Percentiles rank a stretch among this genome's conserved stretches.
phyloP scores from a whole-genome alignment of 2,329 filamentous ascomycete genomes.

The Emmonsiellopsis sp. region DNA sequence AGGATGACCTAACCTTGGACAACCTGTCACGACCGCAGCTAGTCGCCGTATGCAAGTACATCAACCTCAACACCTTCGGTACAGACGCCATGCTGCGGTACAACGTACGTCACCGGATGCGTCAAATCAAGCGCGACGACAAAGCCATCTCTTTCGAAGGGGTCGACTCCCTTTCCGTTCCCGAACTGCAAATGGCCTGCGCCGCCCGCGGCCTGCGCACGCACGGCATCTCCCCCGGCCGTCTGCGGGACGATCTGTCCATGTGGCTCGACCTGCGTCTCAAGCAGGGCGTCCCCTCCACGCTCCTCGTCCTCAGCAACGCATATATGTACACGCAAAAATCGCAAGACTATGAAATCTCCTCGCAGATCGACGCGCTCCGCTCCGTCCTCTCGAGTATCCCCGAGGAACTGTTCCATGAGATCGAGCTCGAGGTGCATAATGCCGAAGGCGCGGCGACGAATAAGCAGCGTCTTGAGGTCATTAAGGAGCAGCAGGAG shows the following conservation, averaged over 20 bases:
- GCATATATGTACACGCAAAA: slow-evolving; percentile 83
- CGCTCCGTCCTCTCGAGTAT: slow-evolving; percentile 89
- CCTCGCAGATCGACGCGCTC: slow-evolving; percentile 84
- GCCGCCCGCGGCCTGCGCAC: slow-evolving; percentile 87
- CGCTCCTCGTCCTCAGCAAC: slow-evolving; percentile 88
- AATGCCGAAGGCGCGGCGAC: slow-evolving; percentile 93
- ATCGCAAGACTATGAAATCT: slow-evolving; percentile 71
- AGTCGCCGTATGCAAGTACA: slow-evolving; percentile 95
- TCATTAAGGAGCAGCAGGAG: slow-evolving; percentile 96
- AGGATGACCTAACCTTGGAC: slow-evolving; percentile 92
- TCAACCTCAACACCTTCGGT: slow-evolving; percentile 94
- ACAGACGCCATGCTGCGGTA: slow-evolving; percentile 98
- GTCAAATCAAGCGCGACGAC: slow-evolving; percentile 98
- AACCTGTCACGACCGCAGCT: slow-evolving; percentile 92
- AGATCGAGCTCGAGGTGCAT: slow-evolving; percentile 97
- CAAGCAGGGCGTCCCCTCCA: slow-evolving; percentile 91
- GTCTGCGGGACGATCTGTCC: slow-evolving; percentile 79
- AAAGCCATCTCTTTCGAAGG: slow-evolving; percentile 89
- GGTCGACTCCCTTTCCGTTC: slow-evolving; percentile 83
- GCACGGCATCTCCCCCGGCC: slow-evolving; percentile 78
- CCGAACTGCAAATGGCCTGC: slow-evolving; percentile 85
- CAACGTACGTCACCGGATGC: slow-evolving; percentile 93
- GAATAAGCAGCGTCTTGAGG: slow-evolving; percentile 97
- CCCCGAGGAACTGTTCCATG: slow-evolving; percentile 96
- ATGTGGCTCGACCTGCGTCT: slow-evolving; percentile 92